Evolutionary conservation across 2,329 filamentous ascomycete genomes (phyloP).

Genomic region (Cyanodermella asteris): DNA sequence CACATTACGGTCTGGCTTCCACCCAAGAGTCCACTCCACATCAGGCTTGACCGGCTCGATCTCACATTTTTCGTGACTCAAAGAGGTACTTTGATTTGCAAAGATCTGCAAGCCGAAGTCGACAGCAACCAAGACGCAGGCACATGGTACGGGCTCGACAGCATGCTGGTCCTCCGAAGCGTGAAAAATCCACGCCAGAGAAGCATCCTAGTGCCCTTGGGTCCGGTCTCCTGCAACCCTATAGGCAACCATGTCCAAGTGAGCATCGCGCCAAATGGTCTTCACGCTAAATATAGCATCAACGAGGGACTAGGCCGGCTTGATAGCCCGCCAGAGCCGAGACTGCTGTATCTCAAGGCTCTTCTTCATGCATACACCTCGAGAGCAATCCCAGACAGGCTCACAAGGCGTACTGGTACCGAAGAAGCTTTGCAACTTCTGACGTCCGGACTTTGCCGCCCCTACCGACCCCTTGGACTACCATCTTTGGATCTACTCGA

Average conservation of each 20-base stretch:
- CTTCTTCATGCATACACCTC: conserved; percentile 39
- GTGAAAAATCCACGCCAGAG: conserved; percentile 17
- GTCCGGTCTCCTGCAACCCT: too few species aligned
- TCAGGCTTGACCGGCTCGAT: too few species aligned
- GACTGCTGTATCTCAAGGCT: conserved; percentile 33
- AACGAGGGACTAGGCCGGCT: conserved; percentile 33
- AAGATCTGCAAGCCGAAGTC: conserved; percentile 29
- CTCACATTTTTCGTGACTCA: too few species aligned
- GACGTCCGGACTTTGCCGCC: conserved; percentile 26
- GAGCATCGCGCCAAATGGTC: conserved; percentile 13
- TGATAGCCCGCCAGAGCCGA: conserved; percentile 33
- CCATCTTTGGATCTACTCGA: conserved; percentile 6
- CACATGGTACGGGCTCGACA: conserved; percentile 35
- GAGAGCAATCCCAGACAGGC: conserved; percentile 30
- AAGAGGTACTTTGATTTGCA: too few species aligned
- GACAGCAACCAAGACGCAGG: conserved; percentile 37
- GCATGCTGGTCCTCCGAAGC: conserved; percentile 35
- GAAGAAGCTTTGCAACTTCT: conserved; percentile 36
- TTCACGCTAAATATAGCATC: conserved; percentile 30
- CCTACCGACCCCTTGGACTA: conserved; percentile 20
- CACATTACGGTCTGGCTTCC: too few species aligned
- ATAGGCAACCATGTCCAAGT: conserved; percentile 30
- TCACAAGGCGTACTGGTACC: conserved; percentile 36
- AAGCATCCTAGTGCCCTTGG: conserved; percentile 33
- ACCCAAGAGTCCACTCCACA: too few species aligned